phyloP scores from a whole-genome alignment of 2,329 filamentous ascomycete species.

The Annulohypoxylon truncatum region DNA sequence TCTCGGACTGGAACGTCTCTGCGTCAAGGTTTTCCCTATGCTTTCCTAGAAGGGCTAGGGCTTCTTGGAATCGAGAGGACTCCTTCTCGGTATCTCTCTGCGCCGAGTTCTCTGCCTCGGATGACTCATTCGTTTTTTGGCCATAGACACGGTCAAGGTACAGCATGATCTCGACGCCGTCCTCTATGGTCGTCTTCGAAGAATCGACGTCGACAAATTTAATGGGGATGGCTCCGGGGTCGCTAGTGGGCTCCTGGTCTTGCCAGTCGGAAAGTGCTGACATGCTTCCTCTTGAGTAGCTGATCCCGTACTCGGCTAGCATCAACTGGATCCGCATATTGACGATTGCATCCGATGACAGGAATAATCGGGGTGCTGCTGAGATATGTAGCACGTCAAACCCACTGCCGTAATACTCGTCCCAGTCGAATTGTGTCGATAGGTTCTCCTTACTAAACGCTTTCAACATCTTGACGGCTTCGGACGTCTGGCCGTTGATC shows the following conservation, averaged over 20 bases:
- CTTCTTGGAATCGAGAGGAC: slow-evolving; percentile 58
- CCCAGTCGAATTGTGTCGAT: slow-evolving; percentile 77
- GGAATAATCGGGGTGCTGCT: slow-evolving; percentile 62
- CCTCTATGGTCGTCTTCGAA: slow-evolving; percentile 59
- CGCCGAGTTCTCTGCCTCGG: slow-evolving; percentile 17
- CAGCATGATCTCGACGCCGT: slow-evolving; percentile 65
- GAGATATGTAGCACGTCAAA: slow-evolving; percentile 84
- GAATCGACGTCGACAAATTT: slow-evolving; percentile 68
- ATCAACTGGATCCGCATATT: slow-evolving; percentile 64
- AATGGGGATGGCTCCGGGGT: slow-evolving; percentile 49
- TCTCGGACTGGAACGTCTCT: slow-evolving; percentile 48
- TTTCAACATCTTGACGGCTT: slow-evolving; percentile 75
- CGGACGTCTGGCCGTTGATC: slow-evolving; percentile 74
- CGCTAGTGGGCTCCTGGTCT: slow-evolving; percentile 33
- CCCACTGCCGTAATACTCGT: slow-evolving; percentile 77
- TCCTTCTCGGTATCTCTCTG: slow-evolving; percentile 51
- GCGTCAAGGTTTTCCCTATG: slow-evolving; percentile 48
- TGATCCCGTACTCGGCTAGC: slow-evolving; percentile 61
- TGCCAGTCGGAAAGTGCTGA: slow-evolving; percentile 46
- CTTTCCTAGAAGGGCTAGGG: slow-evolving; percentile 52
- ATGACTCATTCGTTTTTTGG: slow-evolving; percentile 41
- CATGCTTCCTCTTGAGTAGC: slow-evolving; percentile 57
- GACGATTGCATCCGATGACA: slow-evolving; percentile 58
- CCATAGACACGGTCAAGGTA: slow-evolving; percentile 70
- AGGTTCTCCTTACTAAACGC: slow-evolving; percentile 92